Evolutionary conservation across 2,329 filamentous ascomycete species (phyloP), one percentile per base, ranked within the genome.

Genomic region (Hortaea werneckii): DNA sequence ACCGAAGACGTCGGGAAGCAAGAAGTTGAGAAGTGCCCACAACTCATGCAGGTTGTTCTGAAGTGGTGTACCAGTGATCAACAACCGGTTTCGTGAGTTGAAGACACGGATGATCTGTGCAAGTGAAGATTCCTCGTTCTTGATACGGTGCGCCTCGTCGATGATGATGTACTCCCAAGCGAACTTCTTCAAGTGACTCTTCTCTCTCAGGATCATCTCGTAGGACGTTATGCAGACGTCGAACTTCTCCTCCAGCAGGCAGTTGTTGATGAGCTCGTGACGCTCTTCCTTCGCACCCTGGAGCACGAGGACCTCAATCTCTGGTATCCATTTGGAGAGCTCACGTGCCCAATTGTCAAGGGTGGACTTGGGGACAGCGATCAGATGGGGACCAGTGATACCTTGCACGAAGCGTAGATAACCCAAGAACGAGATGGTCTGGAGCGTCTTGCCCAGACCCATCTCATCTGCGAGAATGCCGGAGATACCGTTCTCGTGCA

Each of bases 151-250:
- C 2, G 92, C 83, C 61, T 98, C 92, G 59, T 98, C 92, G 53
- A 98, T 95, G 56, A 98, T 95, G 66, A 98, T 98, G 67, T 98
- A 98, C 65, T 98, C 90, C 92, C 92, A 98, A 0, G 92, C 89
- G 65, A 98, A 94, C 66, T 96, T 96, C 71, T 92, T 95, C 55
- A 98, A 68, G 56, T 95, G 87, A 1, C 85, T 75, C 71, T 98
- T 96, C 64, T 98, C 92, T 47, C 92, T 81, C 9, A 98, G 75
- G 49, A 98, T 88, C 90, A 98, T 96, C 66, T 98, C 92, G 69
- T 98, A 98, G 65, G 89, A 95, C 10, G 92, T 98, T 63, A 98
- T 86, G 69, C 90, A 95, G 12, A 96, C 90, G 59, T 98, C 92
- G 57, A 98, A 98, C 54, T 94, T 87, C 65, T 95, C 88, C 49